These are phyloP conservation scores for Eucalyptus camaldulensis DNA, from an alignment of 345 rosid genomes.

Conservation along the genomic window DNA sequence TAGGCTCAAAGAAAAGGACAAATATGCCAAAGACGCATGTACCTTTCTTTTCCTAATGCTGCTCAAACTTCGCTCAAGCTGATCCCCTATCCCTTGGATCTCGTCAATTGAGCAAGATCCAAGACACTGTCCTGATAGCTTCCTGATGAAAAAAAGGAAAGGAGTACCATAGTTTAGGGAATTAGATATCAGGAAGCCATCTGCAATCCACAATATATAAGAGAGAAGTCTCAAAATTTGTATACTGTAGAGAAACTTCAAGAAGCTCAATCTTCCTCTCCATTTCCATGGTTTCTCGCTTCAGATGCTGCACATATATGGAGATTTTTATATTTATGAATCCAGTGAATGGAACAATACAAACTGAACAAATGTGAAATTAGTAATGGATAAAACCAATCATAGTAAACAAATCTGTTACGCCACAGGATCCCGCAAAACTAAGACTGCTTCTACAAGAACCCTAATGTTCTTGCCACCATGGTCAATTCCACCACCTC, in stretches of 20 bases:
- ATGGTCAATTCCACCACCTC: neutral
- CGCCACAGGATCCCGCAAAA: neutral
- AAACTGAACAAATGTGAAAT: neutral
- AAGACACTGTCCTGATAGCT: slow-evolving; percentile 36
- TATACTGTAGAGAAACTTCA: slow-evolving; percentile 32
- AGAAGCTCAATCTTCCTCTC: slow-evolving; percentile 37
- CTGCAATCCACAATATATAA: neutral
- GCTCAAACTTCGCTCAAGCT: slow-evolving; percentile 32
- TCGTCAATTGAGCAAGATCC: slow-evolving; percentile 26
- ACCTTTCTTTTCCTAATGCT: slow-evolving; percentile 57
- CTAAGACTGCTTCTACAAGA: neutral
- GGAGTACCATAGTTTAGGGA: neutral
- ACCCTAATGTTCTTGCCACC: neutral
- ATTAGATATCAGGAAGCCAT: neutral
- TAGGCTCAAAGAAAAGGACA: neutral
- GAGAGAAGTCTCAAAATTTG: neutral
- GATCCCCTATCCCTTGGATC: slow-evolving; percentile 18
- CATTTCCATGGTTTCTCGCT: slow-evolving; percentile 21
- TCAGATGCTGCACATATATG: slow-evolving; percentile 21
- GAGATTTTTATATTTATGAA: neutral
- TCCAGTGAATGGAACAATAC: neutral
- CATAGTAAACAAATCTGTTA: neutral
- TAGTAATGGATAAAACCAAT: neutral
- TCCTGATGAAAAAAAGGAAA: slow-evolving; percentile 10
- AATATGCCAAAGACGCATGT: neutral